These are phyloP conservation scores for Ustilaginoidea virens DNA, from an alignment of 2,329 filamentous ascomycete species.

Conservation along the genomic window DNA sequence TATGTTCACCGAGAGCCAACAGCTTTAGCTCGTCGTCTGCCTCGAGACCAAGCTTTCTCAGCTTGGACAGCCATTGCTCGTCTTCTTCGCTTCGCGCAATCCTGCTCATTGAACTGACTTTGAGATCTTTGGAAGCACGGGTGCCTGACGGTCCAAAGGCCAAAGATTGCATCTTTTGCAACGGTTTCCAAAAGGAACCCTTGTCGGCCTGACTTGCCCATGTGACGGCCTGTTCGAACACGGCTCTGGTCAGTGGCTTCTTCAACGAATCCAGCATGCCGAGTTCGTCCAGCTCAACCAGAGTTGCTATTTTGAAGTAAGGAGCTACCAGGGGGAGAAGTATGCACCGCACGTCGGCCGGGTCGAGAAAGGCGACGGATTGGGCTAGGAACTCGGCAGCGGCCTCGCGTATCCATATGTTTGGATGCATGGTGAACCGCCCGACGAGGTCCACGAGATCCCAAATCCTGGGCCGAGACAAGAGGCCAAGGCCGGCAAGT, in stretches of 20 bases:
- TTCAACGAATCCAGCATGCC: constrained; percentile 70
- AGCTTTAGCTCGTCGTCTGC: constrained; percentile 82
- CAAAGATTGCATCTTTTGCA: constrained; percentile 46
- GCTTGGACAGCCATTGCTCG: constrained; percentile 75
- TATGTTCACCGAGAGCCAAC: constrained; percentile 72
- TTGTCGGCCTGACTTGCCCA: constrained; percentile 76
- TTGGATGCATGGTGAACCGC: constrained; percentile 85
- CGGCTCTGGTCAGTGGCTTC: constrained; percentile 59
- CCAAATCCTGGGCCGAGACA: constrained; percentile 74
- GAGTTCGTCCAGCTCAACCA: constrained; percentile 52
- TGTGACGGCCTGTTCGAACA: constrained; percentile 71
- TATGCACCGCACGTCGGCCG: constrained; percentile 72
- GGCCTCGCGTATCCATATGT: constrained; percentile 87
- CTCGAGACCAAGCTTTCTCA: constrained; percentile 70
- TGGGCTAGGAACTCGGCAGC: constrained; percentile 71
- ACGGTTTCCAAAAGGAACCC: constrained; percentile 75
- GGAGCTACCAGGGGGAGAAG: constrained; percentile 65
- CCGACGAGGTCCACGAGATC: constrained; percentile 73
- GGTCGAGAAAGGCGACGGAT: constrained; percentile 58
- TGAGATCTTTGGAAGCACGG: constrained; percentile 40
- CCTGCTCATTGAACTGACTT: constrained; percentile 42
- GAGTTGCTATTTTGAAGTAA: constrained; percentile 61
- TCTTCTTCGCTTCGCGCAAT: constrained; percentile 77
- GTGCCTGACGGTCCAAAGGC: constrained; percentile 47
- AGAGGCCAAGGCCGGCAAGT: constrained; percentile 74